These are phyloP conservation scores for Gracilaria vermiculophylla DNA, from an alignment of 23 red algal species.

Conservation along the genomic window DNA sequence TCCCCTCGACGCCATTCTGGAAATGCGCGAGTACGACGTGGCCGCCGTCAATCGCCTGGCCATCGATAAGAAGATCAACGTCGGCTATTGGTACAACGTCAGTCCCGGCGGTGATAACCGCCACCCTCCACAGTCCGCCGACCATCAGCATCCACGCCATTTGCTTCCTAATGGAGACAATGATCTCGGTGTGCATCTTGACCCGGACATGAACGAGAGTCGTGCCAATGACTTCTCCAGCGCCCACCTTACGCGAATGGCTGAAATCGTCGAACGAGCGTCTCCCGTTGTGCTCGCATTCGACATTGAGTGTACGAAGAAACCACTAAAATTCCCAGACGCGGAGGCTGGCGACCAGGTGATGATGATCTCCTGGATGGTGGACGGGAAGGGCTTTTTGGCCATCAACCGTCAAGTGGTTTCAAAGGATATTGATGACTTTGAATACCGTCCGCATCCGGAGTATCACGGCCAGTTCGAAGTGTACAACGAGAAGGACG, in stretches of 20 bases:
- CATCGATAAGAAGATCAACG: conserved; percentile 87
- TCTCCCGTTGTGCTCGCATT: conserved; percentile 87
- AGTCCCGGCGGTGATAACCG: conserved; percentile 30
- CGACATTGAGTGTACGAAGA: conserved; percentile 99
- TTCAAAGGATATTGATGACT: conserved; percentile 83
- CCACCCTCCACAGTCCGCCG: not conserved
- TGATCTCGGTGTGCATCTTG: not conserved
- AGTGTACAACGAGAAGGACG: conserved; percentile 92
- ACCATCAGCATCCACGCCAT: not conserved
- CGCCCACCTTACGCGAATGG: conserved; percentile 46
- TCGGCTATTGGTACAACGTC: conserved; percentile 95
- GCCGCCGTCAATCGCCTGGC: conserved; percentile 80
- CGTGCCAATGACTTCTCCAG: conserved; percentile 53
- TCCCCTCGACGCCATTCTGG: conserved; percentile 69
- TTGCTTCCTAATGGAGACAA: not conserved
- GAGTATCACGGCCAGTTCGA: conserved; percentile 81
- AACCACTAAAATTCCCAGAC: conserved; percentile 96
- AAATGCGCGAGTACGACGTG: conserved; percentile 94
- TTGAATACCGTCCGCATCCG: conserved; percentile 78
- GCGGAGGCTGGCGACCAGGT: conserved; percentile 83
- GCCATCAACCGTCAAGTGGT: conserved; percentile 93
- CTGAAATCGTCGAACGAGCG: conserved; percentile 84
- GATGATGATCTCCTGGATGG: conserved; percentile 99
- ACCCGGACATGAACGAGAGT: conserved; percentile 53
- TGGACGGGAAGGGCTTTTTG: conserved; percentile 94